Conservation (phyloP, 2,329 filamentous ascomycete genomes). For the Sporothrix pseudoabietina region DNA sequence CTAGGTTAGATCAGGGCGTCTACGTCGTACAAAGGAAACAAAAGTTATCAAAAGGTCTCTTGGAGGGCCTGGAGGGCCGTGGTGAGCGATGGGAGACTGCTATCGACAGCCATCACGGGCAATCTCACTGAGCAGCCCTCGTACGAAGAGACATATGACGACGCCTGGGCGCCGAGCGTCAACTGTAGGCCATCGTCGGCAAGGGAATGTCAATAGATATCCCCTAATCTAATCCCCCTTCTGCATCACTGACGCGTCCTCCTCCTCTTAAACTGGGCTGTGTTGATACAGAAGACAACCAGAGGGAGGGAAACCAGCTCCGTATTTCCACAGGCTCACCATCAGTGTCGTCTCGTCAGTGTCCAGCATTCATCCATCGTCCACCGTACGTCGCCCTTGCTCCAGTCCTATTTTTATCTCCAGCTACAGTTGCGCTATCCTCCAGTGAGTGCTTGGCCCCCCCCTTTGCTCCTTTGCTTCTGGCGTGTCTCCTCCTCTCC, state of each 20-base stretch:
- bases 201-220: background rate
- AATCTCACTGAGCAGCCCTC: background rate
- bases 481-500: background rate
- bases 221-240: background rate
- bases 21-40: background rate
- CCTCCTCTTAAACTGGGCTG: background rate
- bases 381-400: background rate
- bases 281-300: background rate
- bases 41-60: too few species aligned
- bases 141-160: constrained; percentile 2
- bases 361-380: background rate
- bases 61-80: too few species aligned
- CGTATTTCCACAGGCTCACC: background rate
- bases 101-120: background rate
- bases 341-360: background rate
- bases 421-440: background rate
- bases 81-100: background rate
- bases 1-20: background rate
- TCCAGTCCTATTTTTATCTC: background rate
- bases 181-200: background rate
- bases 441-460: background rate
- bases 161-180: background rate
- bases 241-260: background rate
- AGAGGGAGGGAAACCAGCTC: background rate
- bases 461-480: background rate